phyloP scores from a whole-genome alignment of 768 basidiomycete species.

The Tricholoma flavovirens region DNA sequence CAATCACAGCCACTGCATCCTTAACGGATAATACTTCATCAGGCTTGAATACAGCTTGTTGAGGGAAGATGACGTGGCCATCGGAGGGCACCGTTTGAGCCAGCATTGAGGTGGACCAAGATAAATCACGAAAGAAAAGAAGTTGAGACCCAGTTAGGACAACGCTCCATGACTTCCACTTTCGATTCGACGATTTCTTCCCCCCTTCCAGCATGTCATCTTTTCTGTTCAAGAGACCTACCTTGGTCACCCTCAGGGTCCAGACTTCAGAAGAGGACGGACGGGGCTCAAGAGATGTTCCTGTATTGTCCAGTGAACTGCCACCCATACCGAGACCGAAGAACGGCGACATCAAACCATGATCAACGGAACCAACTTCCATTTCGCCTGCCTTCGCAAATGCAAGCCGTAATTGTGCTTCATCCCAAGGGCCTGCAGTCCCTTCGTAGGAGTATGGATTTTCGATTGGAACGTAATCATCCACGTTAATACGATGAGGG shows the following conservation, averaged over 20 bases:
- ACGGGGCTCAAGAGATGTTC: conserved; percentile 19
- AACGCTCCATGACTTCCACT: conserved; percentile 86
- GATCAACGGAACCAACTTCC: conserved; percentile 44
- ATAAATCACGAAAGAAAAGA: conserved; percentile 77
- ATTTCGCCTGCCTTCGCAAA: conserved; percentile 59
- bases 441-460: conserved; percentile 70
- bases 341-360: conserved; percentile 28
- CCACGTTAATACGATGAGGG: conserved; percentile 64
- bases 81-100: conserved; percentile 32
- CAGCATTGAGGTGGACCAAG: conserved; percentile 45
- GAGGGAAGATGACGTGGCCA: conserved; percentile 32
- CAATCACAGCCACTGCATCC: conserved; percentile 74
- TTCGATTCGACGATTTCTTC: conserved; percentile 68
- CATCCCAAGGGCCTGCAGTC: conserved; percentile 59
- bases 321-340: conserved; percentile 34
- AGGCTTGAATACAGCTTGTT: conserved; percentile 52
- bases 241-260: conserved; percentile 69
- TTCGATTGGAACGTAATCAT: conserved; percentile 46
- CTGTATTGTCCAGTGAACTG: conserved; percentile 19
- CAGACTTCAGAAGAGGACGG: conserved; percentile 27
- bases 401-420: conserved; percentile 54
- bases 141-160: conserved; percentile 87
- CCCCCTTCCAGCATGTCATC: conserved; percentile 74
- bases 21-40: conserved; percentile 83
- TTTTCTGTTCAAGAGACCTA: conserved; percentile 77